These are phyloP conservation scores for Penicillium thymicola DNA, from an alignment of 2,329 filamentous ascomycete genomes.

Conservation along the genomic window DNA sequence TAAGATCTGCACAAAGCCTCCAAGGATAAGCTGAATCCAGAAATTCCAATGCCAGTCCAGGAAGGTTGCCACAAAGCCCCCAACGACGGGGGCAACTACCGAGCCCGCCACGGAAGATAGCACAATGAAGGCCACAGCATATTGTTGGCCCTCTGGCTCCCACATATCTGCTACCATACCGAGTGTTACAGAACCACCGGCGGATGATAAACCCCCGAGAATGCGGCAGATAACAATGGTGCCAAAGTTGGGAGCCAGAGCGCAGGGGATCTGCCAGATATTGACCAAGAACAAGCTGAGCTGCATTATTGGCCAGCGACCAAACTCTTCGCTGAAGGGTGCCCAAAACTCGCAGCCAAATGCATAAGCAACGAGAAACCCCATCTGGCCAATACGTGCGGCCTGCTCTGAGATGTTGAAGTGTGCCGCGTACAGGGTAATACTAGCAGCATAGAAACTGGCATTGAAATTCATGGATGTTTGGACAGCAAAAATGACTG, in stretches of 20 bases:
- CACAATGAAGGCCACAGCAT: constrained; percentile 60
- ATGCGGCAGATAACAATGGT: constrained; percentile 66
- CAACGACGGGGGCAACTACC: constrained; percentile 47
- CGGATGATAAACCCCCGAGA: constrained; percentile 61
- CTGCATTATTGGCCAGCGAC: constrained; percentile 72
- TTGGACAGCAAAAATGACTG: constrained; percentile 67
- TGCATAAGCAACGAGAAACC: constrained; percentile 74
- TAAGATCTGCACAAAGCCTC: constrained; percentile 51
- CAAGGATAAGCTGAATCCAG: constrained; percentile 61
- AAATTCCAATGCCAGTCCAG: constrained; percentile 59
- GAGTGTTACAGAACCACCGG: constrained; percentile 62
- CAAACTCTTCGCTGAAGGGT: constrained; percentile 79
- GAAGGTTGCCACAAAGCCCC: constrained; percentile 51
- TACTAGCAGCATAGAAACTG: constrained; percentile 66
- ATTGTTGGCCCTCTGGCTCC: constrained; percentile 55
- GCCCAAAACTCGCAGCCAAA: constrained; percentile 87
- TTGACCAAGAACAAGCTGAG: constrained; percentile 71
- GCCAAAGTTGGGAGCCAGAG: constrained; percentile 67
- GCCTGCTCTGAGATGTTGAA: constrained; percentile 65
- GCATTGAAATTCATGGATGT: constrained; percentile 77
- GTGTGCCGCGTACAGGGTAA: constrained; percentile 60
- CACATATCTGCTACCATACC: constrained; percentile 65
- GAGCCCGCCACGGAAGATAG: constrained; percentile 56
- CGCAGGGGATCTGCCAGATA: constrained; percentile 70
- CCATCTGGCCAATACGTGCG: constrained; percentile 68